Conservation (phyloP, 495 filamentous ascomycete species). For the Penicillium daleae region DNA sequence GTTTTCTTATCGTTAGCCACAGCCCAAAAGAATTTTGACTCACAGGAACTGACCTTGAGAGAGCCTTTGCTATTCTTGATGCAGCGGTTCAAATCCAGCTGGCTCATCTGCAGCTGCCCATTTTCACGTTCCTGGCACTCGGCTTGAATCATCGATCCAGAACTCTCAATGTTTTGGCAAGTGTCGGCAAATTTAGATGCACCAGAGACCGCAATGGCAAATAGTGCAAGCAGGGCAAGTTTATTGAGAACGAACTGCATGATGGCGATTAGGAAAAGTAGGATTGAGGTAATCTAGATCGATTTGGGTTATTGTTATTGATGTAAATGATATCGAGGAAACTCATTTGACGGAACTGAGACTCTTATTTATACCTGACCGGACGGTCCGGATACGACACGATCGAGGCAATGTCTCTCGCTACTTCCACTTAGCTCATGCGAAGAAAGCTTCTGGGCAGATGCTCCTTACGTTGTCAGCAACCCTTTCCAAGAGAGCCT, state of each 20-base stretch:
- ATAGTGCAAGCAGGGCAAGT: conserved; percentile 23
- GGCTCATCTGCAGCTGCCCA: conserved; percentile 12
- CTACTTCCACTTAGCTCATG: not conserved
- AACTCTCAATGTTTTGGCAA: conserved; percentile 23
- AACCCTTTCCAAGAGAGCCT: not conserved
- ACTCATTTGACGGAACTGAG: not conserved
- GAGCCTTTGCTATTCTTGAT: conserved; percentile 26
- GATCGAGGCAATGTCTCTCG: not conserved
- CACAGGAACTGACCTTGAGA: conserved; percentile 14
- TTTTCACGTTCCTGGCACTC: conserved; percentile 22
- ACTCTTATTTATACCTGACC: not conserved
- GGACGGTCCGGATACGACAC: no score
- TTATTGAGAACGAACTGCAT: conserved; percentile 28
- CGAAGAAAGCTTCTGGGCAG: not conserved
- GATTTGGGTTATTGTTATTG: not conserved
- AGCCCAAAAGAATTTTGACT: not conserved
- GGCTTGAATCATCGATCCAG: conserved; percentile 17
- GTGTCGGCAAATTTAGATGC: conserved; percentile 27
- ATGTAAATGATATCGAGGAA: not conserved
- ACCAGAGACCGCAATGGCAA: conserved; percentile 19
- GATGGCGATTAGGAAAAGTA: not conserved
- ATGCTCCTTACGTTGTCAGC: not conserved
- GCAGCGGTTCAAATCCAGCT: conserved; percentile 26
- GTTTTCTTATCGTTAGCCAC: conserved; percentile 3
- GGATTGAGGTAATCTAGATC: not conserved